phyloP scores from a whole-genome alignment of 495 filamentous ascomycete species.

The Haplographium delicatum region DNA sequence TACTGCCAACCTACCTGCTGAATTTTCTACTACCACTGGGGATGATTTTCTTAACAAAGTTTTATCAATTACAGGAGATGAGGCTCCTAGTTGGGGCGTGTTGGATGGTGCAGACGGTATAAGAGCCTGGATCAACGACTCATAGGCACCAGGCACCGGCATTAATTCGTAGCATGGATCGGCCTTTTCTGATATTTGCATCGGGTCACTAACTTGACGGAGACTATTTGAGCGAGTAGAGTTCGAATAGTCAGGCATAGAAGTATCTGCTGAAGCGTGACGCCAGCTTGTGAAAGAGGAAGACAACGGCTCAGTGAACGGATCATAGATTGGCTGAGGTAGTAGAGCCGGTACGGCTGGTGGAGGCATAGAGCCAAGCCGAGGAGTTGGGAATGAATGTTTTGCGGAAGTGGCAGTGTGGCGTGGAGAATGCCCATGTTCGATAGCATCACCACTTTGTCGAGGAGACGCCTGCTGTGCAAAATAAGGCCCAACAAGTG shows the following conservation, averaged over 20 bases:
- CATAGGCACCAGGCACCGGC: constrained; percentile 30
- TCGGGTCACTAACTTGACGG: constrained; percentile 34
- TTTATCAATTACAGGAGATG: background rate
- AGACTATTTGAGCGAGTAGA: constrained; percentile 33
- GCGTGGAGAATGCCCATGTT: constrained; percentile 50
- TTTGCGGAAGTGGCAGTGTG: constrained; percentile 21
- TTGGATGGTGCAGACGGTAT: constrained; percentile 43
- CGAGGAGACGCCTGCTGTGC: constrained; percentile 31
- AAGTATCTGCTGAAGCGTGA: constrained; percentile 40
- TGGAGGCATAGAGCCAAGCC: constrained; percentile 9
- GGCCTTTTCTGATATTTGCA: constrained; percentile 21
- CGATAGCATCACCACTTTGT: constrained; percentile 27
- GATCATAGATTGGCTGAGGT: constrained; percentile 29
- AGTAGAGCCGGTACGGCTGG: constrained; percentile 8
- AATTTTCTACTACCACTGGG: too few species aligned
- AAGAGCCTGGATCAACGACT: constrained; percentile 32
- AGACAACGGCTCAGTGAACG: constrained; percentile 33
- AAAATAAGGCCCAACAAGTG: constrained; percentile 31
- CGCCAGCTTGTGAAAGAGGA: constrained; percentile 28
- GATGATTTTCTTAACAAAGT: too few species aligned
- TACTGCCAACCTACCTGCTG: too few species aligned
- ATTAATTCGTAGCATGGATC: constrained; percentile 33
- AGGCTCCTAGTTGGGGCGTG: constrained; percentile 28
- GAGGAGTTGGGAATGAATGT: background rate
- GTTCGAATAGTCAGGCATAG: constrained; percentile 48